Base-by-base conservation (phyloP, 1,284 basidiomycete genomes). In the Cutaneotrichosporon mucoides region DNA sequence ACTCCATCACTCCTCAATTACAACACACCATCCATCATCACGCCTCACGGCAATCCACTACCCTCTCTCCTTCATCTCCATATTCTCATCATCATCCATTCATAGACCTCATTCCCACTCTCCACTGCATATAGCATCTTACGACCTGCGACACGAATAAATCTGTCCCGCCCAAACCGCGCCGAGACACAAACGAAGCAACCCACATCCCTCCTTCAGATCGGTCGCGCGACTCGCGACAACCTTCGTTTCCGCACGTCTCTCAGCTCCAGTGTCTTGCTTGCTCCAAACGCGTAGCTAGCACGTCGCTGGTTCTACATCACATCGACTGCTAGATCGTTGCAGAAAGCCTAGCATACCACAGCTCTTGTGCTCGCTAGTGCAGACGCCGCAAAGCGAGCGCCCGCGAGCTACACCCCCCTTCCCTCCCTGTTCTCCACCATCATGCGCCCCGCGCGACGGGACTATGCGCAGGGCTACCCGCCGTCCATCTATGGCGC, bases 401-500 rank as follows among this genome's bases (percentile, higher is more conserved):
- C 41, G 41, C 34, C 34, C 33, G 33, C 41, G 41, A 44, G 34
- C 52, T 35, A 36, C 38, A 12, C n/a, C 40, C 37, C 54, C 36
- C 46, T 7, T n/a, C n/a, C n/a, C 24, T 24, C 3, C 24, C 3
- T 35, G 46, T 43, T n/a, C 38, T 16, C 45, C 53, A 34, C 42
- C 50, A 63, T 54, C 52, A 57, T 58, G 51, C 62, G 56, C 35
- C 49, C 54, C 44, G 35, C 37, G 34, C 57, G 61, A 11, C 57
- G 57, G 12, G 61, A 62, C 51, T 53, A 55, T 44, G 49, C 34
- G 13, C 62, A 57, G 37, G 55, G 58, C 40, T 63, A 60, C 42
- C 62, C 62, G 13, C 62, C 58, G 5, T 46, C 57, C 36, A 35
- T 60, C 38, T 63, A 63, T 45, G 56, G 58, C 36, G 53, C 52